phyloP scores from a whole-genome alignment of 23 red algal genomes.

The Pyropia yezoensis region DNA sequence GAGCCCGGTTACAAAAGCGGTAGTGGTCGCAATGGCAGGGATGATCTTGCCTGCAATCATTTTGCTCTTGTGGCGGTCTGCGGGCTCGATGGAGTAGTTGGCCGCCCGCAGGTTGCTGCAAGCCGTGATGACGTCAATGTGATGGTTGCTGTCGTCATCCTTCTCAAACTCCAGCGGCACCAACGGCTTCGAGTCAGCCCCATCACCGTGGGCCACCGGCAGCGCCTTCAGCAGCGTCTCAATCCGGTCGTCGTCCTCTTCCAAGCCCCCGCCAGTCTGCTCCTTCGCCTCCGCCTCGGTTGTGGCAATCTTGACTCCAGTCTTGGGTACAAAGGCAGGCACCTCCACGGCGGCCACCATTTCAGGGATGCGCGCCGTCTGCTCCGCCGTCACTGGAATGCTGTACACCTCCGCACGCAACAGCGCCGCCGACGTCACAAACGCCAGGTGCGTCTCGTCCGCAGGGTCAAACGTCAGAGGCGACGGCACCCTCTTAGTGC shows the following conservation, averaged over 20 bases:
- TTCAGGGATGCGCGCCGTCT: constrained; percentile 24
- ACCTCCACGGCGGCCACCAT: constrained; percentile 63
- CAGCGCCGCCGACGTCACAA: constrained; percentile 71
- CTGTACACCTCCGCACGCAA: constrained; percentile 84
- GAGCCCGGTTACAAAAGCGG: constrained; percentile 84
- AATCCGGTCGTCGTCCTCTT: constrained; percentile 73
- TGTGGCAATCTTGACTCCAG: constrained; percentile 82
- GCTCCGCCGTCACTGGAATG: constrained; percentile 11
- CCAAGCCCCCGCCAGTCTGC: constrained; percentile 9
- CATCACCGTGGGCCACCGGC: constrained; percentile 11
- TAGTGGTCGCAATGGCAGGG: constrained; percentile 97
- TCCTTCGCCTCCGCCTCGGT: constrained; percentile 94
- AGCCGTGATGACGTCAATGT: constrained; percentile 96
- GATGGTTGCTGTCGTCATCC: constrained; percentile 85
- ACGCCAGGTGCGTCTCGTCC: constrained; percentile 65
- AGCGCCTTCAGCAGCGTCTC: constrained; percentile 46
- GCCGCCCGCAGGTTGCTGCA: constrained; percentile 85
- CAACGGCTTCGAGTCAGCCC: constrained; percentile 12
- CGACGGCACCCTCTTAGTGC: constrained; percentile 78
- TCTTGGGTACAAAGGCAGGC: constrained; percentile 82
- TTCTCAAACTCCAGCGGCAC: constrained; percentile 97
- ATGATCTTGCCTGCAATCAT: constrained; percentile 97
- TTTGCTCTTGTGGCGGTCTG: constrained; percentile 83
- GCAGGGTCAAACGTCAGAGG: constrained; percentile 72
- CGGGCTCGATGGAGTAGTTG: constrained; percentile 88